These are phyloP conservation scores for Azolla pinnata DNA, from an alignment of 75 land plant genomes.

Conservation along the genomic window DNA sequence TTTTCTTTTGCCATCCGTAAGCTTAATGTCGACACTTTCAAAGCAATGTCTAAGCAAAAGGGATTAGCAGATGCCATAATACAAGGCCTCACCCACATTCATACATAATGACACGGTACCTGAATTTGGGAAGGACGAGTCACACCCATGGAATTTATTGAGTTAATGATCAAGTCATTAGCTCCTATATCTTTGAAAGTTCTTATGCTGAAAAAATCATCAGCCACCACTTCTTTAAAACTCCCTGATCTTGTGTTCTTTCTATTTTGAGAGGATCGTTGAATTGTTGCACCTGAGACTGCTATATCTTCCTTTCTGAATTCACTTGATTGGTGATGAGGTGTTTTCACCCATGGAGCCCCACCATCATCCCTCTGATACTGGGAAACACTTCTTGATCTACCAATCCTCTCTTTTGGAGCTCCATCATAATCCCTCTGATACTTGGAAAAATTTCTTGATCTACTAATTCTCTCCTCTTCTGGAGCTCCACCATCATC, in stretches of 20 bases:
- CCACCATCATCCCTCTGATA: background rate
- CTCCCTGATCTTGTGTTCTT: background rate
- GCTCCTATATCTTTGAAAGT: constrained; percentile 76
- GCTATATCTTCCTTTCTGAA: background rate
- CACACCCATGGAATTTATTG: constrained; percentile 33
- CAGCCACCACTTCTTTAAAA: constrained; percentile 11
- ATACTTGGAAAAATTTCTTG: background rate
- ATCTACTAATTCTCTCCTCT: background rate
- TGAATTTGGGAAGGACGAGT: constrained; percentile 79
- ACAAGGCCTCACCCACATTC: no score
- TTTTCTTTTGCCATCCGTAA: no score
- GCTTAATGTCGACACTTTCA: no score
- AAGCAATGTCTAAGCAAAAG: background rate
- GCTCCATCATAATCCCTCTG: no score
- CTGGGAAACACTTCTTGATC: background rate
- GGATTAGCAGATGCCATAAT: no score
- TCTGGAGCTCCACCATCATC: background rate
- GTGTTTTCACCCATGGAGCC: background rate
- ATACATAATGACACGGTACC: no score
- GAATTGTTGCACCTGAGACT: background rate
- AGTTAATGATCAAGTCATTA: constrained; percentile 48
- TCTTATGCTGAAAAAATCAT: constrained; percentile 66
- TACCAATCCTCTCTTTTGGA: background rate
- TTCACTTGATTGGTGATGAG: background rate
- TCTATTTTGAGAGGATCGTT: background rate